Conservation (phyloP, 1,139 yeast genomes). For the Nadsonia starkeyi-henricii region DNA sequence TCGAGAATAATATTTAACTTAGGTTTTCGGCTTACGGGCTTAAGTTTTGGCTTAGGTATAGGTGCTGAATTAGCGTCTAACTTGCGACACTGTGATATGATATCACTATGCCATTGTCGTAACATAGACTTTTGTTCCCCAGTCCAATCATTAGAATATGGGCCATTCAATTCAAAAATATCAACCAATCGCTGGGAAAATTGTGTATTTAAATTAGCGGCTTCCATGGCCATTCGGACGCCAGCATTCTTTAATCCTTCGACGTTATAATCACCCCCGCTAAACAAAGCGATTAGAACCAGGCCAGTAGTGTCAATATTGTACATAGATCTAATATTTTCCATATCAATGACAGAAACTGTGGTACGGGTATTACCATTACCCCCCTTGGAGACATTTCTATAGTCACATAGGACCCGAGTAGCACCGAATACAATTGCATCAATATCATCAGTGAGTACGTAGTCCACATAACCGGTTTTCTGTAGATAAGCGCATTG, state of each 20-base stretch:
- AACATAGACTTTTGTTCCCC: background rate
- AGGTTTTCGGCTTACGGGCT: too few relatives aligned
- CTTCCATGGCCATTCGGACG: background rate
- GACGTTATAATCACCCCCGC: background rate
- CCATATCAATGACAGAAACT: background rate
- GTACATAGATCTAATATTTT: background rate
- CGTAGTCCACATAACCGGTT: slow-evolving; percentile 1
- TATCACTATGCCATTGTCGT: background rate
- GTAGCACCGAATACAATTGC: slow-evolving; percentile 5
- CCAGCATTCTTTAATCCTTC: background rate
- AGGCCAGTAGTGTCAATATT: background rate
- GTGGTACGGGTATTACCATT: background rate
- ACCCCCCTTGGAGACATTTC: background rate
- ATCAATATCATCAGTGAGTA: slow-evolving; percentile 5
- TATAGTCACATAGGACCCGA: slow-evolving; percentile 1
- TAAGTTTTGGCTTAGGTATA: too few relatives aligned
- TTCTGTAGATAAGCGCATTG: slow-evolving; percentile 5
- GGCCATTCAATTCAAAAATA: background rate
- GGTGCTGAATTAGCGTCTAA: too few relatives aligned
- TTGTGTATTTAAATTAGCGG: background rate
- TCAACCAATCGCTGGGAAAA: background rate
- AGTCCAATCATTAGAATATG: background rate
- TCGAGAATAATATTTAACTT: too few relatives aligned
- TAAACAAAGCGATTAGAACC: background rate
- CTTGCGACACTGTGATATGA: background rate